Base-by-base conservation (phyloP, 2,329 filamentous ascomycete genomes). In the Phaeosphaeriaceae sp. region DNA sequence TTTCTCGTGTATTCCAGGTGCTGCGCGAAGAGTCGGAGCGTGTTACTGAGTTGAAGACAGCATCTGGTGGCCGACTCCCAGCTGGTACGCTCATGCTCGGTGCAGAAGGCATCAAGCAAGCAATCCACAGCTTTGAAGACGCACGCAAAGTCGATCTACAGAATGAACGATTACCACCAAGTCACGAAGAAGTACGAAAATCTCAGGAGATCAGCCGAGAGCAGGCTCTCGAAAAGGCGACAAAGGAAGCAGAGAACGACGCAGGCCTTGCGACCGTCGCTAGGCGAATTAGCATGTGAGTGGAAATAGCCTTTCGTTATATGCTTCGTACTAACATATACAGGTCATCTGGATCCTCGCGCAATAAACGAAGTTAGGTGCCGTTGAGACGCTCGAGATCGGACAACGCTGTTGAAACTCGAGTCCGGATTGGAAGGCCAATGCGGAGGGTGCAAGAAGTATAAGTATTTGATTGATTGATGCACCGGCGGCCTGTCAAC, bases 1-100 rank as follows among this genome's bases (percentile, higher is more conserved):
- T 99, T 58, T 97, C 94, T 30, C 90, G 94, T 65, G 94, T 99
- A 53, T 99, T 99, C 87, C 94, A 99, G 74, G 94, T 99, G 42
- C 78, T 99, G 64, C 91, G 94, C 67, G 94, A 99, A 77, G 94
- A 99, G 76, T 96, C 92, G 2, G 94, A 99, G 80, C 86, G 89
- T 65, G 92, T 99, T 48, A 97, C 93, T 32, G 94, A 99, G 76
- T 85, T 99, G 74, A 99, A 99, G 84, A 97, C 93, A 37, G 93
- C 92, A 36, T 88, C 92, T 54, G 94, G 94, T 60, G 94, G 94
- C 51, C 87, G 92, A 67, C 83, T 99, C 56, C 94, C 94, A 1
- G 92, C 92, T 6, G 94, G 94, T 49, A 99, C 94, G 5, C 87
- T 99, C 54, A 97, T 99, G 94, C 84, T 97, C 44, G 94, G 94